Evolutionary conservation across 2,329 filamentous ascomycete genomes (phyloP), one percentile per base, ranked within the genome.

Genomic region (Colletotrichum sp.): DNA sequence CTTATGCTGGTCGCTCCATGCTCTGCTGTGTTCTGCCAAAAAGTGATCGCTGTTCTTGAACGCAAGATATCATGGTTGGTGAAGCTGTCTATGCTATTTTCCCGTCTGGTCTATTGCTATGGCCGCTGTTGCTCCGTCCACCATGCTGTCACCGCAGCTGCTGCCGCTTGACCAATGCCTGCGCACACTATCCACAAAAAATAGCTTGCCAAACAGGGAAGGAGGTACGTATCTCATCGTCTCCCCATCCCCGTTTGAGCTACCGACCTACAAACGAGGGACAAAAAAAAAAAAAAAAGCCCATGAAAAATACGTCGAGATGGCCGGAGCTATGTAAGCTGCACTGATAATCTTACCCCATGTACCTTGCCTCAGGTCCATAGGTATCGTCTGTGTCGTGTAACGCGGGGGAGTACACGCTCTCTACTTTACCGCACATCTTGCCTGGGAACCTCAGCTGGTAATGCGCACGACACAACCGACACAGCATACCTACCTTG

Each of bases 241-340:
- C 34, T 52, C 70, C 16, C 55, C 66, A 59, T 30, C n/a, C 66
- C 55, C 30, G 69, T 71, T 28, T 65, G 36, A 44, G 36, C 36
- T 44, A 44, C 36, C 16, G 36, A 44, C 16, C 36, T 16, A 39
- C 16, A 18, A 3, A 39, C 8, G 18, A 39, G 16, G 36, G 5
- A 39, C 36, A 55, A 15, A 24, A 55, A 24, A 8, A 24, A 24
- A 21, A 13, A 21, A 24, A 55, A 36, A 21, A 21, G 8, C 18
- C 44, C 21, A 52, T 16, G 15, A 34, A 16, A 13, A 21, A 62
- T 16, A 9, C 59, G 28, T 63, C 21, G 34, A 64, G 32, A 26
- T 62, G 24, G 39, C 44, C 10, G 36, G 57, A 73, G 71, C 65
- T 70, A 70, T 73, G 71, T 73, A 73, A 73, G 71, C 71, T 62